These are phyloP conservation scores for Cryptococcus floricola DNA, from an alignment of 1,284 basidiomycete species.

Conservation along the genomic window DNA sequence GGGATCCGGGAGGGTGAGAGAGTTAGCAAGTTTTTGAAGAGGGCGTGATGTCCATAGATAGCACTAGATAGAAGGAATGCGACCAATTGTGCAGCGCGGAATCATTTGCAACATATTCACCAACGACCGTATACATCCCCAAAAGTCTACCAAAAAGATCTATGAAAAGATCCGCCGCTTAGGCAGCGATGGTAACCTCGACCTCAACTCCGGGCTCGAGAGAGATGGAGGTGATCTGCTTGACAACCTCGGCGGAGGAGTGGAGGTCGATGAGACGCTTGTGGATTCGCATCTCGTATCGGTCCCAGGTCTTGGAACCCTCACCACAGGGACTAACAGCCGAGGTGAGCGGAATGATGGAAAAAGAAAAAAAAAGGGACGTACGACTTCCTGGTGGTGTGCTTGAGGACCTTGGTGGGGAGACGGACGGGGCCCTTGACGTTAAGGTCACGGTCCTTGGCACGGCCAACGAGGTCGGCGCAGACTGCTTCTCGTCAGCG, in stretches of 20 bases:
- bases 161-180: slow-evolving; percentile 6
- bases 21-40: slow-evolving; percentile 22
- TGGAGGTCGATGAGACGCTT: slow-evolving; percentile 99
- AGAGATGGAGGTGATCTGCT: slow-evolving; percentile 99
- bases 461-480: slow-evolving; percentile 91
- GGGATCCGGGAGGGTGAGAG: slow-evolving; percentile 50
- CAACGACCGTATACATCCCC: background rate
- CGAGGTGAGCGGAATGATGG: background rate
- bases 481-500: slow-evolving; percentile 62
- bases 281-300: slow-evolving; percentile 99
- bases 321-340: slow-evolving; percentile 91
- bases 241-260: slow-evolving; percentile 98
- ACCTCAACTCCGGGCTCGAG: slow-evolving; percentile 99
- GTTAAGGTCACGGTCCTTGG: slow-evolving; percentile 99
- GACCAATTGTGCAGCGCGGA: too few species aligned
- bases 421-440: slow-evolving; percentile 99
- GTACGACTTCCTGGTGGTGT: slow-evolving; percentile 97
- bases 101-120: too few species aligned
- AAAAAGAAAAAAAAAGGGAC: slow-evolving; percentile 38
- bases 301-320: slow-evolving; percentile 99
- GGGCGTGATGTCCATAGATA: background rate
- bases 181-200: slow-evolving; percentile 89
- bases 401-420: slow-evolving; percentile 96
- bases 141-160: background rate
- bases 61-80: background rate